These are phyloP conservation scores for Cichorium intybus DNA, from an alignment of 140 eudicot genomes.

Conservation along the genomic window DNA sequence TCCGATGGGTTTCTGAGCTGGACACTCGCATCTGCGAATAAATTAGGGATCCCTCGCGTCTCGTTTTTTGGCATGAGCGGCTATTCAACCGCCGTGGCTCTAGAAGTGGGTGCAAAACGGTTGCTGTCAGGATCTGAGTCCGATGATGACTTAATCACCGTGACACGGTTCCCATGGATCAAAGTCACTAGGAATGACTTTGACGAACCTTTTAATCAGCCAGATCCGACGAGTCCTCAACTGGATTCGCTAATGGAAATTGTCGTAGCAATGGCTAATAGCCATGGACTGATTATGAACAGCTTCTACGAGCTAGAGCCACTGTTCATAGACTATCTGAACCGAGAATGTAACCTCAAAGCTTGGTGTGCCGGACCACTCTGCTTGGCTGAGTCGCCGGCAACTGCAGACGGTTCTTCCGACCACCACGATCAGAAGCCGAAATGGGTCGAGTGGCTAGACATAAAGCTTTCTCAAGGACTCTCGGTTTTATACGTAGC, in stretches of 20 bases:
- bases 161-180: conserved; percentile 48
- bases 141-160: conserved; percentile 38
- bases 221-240: conserved; percentile 26
- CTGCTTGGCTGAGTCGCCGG: conserved; percentile 39
- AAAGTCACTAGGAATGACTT: conserved; percentile 51
- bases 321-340: conserved; percentile 24
- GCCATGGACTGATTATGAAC: conserved; percentile 48
- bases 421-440: conserved; percentile 20
- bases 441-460: conserved; percentile 53
- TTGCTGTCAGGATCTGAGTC: conserved; percentile 22
- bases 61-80: conserved; percentile 47
- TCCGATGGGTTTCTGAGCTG: conserved; percentile 61
- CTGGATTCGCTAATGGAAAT: conserved; percentile 32
- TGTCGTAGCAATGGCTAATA: conserved; percentile 20
- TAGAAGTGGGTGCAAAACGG: background rate
- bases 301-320: conserved; percentile 61
- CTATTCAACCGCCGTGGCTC: conserved; percentile 11
- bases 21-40: conserved; percentile 52
- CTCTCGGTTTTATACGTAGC: conserved; percentile 54
- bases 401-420: no score
- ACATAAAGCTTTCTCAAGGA: conserved; percentile 33
- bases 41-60: conserved; percentile 52
- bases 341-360: conserved; percentile 25
- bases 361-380: conserved; percentile 62
- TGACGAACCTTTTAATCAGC: conserved; percentile 23